phyloP scores from a whole-genome alignment of 169 alveolate genomes.

The Plasmodium gallinaceum region DNA sequence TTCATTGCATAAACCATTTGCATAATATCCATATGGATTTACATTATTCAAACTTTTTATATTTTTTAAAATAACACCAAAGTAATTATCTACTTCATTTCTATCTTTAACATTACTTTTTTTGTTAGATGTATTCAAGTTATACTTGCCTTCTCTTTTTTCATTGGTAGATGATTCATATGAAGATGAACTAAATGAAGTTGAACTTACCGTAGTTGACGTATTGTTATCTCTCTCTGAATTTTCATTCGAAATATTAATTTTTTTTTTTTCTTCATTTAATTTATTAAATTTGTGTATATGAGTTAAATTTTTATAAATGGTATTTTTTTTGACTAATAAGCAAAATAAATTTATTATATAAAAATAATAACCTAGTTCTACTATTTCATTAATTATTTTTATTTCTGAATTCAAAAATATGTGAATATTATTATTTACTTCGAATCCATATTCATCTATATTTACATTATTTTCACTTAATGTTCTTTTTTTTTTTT shows the following conservation, averaged over 20 bases:
- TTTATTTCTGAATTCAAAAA: conserved; percentile 75
- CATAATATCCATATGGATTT: conserved; percentile 79
- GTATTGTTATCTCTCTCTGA: conserved; percentile 5
- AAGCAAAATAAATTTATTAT: conserved; percentile 69
- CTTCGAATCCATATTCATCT: conserved; percentile 79
- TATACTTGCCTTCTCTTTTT: conserved; percentile 16
- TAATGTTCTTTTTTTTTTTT: conserved; percentile 43
- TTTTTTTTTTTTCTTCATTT: conserved; percentile 25
- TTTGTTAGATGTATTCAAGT: conserved; percentile 25
- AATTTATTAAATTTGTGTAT: conserved; percentile 75
- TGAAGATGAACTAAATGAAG: conserved; percentile 21
- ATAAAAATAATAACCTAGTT: conserved; percentile 73
- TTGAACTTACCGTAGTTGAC: conserved; percentile 18
- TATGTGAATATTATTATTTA: conserved; percentile 79
- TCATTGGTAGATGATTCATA: conserved; percentile 10
- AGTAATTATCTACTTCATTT: conserved; percentile 70
- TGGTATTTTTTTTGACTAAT: conserved; percentile 64
- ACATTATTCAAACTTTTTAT: conserved; percentile 62
- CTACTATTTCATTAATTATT: conserved; percentile 77
- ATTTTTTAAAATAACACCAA: conserved; percentile 71
- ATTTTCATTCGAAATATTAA: conserved; percentile 15
- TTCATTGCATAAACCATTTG: conserved; percentile 79
- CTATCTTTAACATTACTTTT: conserved; percentile 38
- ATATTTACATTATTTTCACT: conserved; percentile 60
- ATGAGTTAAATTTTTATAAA: conserved; percentile 70